Percentiles rank a stretch among this genome's conserved stretches.
Conservation (phyloP, 202 grass and related monocot genomes). For the Bolboschoenoplectus hybrid region DNA sequence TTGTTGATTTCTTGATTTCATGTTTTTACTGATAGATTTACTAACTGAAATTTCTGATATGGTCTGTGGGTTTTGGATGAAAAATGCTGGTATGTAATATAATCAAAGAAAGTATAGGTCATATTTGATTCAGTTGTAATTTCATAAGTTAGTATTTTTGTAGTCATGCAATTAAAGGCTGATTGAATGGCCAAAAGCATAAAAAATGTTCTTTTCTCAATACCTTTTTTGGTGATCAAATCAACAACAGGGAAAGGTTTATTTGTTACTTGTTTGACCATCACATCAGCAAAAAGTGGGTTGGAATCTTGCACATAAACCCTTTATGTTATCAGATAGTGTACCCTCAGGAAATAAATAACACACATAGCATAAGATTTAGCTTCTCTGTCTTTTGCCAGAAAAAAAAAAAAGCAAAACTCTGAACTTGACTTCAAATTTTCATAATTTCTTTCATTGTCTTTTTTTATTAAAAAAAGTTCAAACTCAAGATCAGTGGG, state of each 20-base stretch:
- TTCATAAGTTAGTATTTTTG: neutral
- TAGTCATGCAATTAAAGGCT: neutral
- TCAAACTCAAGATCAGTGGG: neutral
- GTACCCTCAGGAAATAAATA: neutral
- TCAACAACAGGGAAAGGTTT: conserved; percentile 1
- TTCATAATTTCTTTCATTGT: neutral
- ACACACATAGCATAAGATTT: neutral
- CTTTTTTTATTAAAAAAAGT: neutral
- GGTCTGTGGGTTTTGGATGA: no score
- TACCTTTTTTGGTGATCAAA: conserved; percentile 16
- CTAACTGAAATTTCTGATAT: conserved; percentile 11
- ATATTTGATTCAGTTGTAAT: neutral
- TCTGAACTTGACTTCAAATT: neutral
- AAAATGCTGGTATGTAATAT: neutral
- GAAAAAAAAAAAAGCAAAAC: neutral
- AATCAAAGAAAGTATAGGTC: neutral
- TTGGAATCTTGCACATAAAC: neutral
- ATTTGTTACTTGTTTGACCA: conserved; percentile 17
- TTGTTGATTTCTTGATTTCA: neutral
- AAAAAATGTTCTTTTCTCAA: neutral
- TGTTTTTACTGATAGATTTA: neutral
- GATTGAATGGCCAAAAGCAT: neutral
- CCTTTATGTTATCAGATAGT: neutral
- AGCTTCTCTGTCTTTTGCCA: neutral
- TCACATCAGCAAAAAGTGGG: conserved; percentile 1